Percentiles rank a stretch among this genome's conserved stretches.
These are phyloP conservation scores for Phlebiopsis flavidoalba DNA, from an alignment of 768 basidiomycete genomes.

Conservation along the genomic window DNA sequence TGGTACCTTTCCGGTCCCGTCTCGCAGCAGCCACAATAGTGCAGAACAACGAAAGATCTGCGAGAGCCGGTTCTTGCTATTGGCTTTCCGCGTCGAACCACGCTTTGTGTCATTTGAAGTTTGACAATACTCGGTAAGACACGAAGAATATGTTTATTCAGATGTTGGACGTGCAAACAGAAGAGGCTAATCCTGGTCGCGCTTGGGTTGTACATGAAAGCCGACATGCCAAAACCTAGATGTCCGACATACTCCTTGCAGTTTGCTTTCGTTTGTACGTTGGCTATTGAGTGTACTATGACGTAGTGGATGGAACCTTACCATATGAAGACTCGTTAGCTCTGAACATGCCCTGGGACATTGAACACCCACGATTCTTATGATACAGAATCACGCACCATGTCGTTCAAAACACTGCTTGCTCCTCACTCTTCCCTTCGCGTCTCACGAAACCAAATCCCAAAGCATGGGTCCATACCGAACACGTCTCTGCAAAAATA, in stretches of 20 bases:
- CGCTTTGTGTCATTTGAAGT: no score
- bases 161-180: background rate
- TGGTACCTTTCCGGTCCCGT: no score
- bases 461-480: slow-evolving; percentile 28
- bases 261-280: no score
- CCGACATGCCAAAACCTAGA: background rate
- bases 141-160: no score
- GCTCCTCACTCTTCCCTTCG: slow-evolving; percentile 22
- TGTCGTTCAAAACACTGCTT: slow-evolving; percentile 1
- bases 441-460: slow-evolving; percentile 28
- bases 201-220: background rate
- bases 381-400: background rate
- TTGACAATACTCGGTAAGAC: no score
- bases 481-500: slow-evolving; percentile 31
- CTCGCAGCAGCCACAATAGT: no score
- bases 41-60: no score
- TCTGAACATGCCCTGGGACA: no score
- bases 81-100: no score
- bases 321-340: background rate
- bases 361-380: background rate
- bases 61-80: no score
- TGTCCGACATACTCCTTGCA: no score
- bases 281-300: background rate
- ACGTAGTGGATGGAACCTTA: background rate
- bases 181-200: background rate